phyloP scores from a whole-genome alignment of 352 stramenopile genomes.

The Phytopythium litorale region DNA sequence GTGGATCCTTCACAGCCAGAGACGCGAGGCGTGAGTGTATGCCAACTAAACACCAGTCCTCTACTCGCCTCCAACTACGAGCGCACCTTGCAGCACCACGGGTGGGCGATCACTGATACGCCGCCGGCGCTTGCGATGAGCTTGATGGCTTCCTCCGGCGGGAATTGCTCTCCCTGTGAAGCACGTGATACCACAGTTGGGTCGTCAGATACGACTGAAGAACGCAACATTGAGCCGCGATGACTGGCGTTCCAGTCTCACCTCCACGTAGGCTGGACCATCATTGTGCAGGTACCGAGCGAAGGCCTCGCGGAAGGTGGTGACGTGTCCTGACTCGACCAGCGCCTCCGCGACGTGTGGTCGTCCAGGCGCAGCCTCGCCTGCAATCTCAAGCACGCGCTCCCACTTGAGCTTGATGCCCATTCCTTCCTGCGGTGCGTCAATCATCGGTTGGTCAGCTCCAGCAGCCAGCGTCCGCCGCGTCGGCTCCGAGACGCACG shows the following conservation, averaged over 20 bases:
- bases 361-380: conserved; percentile 72
- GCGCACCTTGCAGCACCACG: conserved; percentile 79
- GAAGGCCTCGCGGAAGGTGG: conserved; percentile 77
- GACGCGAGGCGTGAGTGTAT: neutral
- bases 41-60: too few species aligned
- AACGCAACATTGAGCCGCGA: neutral
- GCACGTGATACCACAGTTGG: neutral
- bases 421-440: conserved; percentile 54
- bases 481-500: neutral
- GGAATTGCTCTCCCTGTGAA: conserved; percentile 69
- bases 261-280: conserved; percentile 80
- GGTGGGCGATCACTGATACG: conserved; percentile 79
- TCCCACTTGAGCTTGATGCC: conserved; percentile 80
- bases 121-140: conserved; percentile 77
- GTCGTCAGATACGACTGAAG: neutral
- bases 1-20: conserved; percentile 38
- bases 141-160: conserved; percentile 82
- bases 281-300: conserved; percentile 80
- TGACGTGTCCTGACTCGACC: conserved; percentile 71
- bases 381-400: conserved; percentile 77
- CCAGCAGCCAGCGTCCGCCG: neutral
- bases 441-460: neutral
- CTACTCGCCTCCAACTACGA: neutral
- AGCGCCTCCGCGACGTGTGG: conserved; percentile 79
- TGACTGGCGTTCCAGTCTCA: conserved; percentile 9